These are phyloP conservation scores for Cyclotella kingstonii DNA, from an alignment of 108 stramenopile genomes.

Conservation along the genomic window DNA sequence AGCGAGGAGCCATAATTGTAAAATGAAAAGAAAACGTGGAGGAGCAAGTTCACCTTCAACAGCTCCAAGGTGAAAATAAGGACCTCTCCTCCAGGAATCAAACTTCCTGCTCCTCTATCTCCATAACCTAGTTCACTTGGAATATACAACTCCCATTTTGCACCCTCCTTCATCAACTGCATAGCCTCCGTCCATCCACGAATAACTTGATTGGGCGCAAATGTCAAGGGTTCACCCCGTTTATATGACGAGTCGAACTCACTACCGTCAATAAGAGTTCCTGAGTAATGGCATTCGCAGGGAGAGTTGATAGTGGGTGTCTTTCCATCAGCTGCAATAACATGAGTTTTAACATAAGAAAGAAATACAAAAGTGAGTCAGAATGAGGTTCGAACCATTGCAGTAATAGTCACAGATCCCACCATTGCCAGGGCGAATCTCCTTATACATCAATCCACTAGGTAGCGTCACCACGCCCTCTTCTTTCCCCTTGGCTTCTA, in stretches of 20 bases:
- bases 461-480: constrained; percentile 67
- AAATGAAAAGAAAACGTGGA: too few species aligned
- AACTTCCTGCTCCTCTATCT: constrained; percentile 44
- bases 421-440: constrained; percentile 53
- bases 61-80: constrained; percentile 64
- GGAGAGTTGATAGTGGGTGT: constrained; percentile 39
- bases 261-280: constrained; percentile 54
- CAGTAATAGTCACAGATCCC: constrained; percentile 31
- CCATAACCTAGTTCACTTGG: constrained; percentile 85
- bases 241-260: constrained; percentile 59
- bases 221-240: constrained; percentile 51
- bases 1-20: too few species aligned
- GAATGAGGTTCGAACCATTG: not conserved
- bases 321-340: constrained; percentile 25
- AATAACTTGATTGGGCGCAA: constrained; percentile 66
- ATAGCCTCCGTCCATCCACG: constrained; percentile 85
- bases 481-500: constrained; percentile 76
- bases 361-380: not conserved
- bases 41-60: constrained; percentile 41
- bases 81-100: constrained; percentile 58
- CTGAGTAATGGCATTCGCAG: constrained; percentile 50
- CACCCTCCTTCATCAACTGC: constrained; percentile 97
- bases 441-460: constrained; percentile 86
- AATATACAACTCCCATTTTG: constrained; percentile 96
- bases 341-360: not conserved